These are phyloP conservation scores for Rhytidhysteron rufulum DNA, from an alignment of 2,329 filamentous ascomycete species.

Conservation along the genomic window DNA sequence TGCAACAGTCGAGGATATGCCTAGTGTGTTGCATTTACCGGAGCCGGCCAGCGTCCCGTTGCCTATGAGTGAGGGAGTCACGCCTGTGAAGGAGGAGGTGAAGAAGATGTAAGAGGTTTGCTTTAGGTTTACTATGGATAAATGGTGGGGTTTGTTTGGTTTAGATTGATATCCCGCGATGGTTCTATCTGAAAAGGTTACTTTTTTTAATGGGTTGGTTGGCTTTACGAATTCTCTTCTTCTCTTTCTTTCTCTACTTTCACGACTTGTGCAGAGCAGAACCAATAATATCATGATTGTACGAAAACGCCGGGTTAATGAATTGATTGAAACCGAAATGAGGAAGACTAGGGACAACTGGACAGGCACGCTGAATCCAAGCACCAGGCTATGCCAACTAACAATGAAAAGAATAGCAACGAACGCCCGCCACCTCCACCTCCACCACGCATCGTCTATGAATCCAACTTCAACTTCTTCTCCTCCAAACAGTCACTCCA, in stretches of 20 bases:
- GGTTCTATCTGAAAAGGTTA: neutral
- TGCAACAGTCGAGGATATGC: conserved; percentile 29
- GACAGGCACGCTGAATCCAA: too few relatives aligned
- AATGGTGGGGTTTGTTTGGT: conserved; percentile 2
- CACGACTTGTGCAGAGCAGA: too few relatives aligned
- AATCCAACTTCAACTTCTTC: neutral
- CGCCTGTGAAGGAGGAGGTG: conserved; percentile 8
- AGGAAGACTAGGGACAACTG: too few relatives aligned
- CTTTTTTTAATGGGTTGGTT: neutral
- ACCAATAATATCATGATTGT: too few relatives aligned
- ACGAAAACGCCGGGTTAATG: too few relatives aligned
- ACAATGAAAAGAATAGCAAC: neutral
- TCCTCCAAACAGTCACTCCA: neutral
- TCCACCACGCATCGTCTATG: neutral
- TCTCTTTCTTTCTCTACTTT: too few relatives aligned
- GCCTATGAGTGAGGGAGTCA: conserved; percentile 7
- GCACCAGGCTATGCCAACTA: neutral
- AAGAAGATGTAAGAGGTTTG: conserved; percentile 1
- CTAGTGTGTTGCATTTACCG: conserved; percentile 33
- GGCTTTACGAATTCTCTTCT: too few relatives aligned
- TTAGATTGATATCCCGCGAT: conserved; percentile 2
- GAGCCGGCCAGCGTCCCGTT: conserved; percentile 22
- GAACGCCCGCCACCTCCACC: neutral
- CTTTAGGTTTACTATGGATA: too few relatives aligned
- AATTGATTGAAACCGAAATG: too few relatives aligned